Evolutionary conservation across 495 filamentous ascomycete species (phyloP).

Genomic region (Penicillium antarcticum): DNA sequence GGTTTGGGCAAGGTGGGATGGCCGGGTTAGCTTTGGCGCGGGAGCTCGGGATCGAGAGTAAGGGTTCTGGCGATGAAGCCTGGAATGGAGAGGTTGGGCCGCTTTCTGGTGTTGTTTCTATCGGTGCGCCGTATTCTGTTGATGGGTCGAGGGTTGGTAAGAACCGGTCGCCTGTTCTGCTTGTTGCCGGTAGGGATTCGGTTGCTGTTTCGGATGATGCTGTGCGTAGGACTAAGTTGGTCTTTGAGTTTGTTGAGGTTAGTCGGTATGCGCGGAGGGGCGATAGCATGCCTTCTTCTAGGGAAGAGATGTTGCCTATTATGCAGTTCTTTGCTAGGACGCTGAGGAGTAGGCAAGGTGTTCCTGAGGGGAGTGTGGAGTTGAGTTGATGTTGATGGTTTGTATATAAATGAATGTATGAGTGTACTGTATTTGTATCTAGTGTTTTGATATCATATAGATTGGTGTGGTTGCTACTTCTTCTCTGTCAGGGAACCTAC

Average conservation of each 20-base stretch:
- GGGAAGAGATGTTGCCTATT: constrained; percentile 86
- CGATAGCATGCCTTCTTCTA: constrained; percentile 78
- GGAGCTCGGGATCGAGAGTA: constrained; percentile 18
- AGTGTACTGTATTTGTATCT: background rate
- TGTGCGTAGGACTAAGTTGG: constrained; percentile 57
- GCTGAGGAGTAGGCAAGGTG: constrained; percentile 61
- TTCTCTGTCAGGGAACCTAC: no score
- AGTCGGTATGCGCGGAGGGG: constrained; percentile 69
- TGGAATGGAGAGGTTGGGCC: constrained; percentile 22
- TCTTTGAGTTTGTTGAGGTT: constrained; percentile 71
- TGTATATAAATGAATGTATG: no score
- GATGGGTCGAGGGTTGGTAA: constrained; percentile 40
- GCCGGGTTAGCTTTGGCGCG: constrained; percentile 60
- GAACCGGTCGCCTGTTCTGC: constrained; percentile 68
- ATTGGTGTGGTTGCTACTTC: no score
- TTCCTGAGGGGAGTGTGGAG: constrained; percentile 60
- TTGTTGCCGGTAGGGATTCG: constrained; percentile 64
- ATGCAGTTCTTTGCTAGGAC: constrained; percentile 89
- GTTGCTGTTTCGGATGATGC: constrained; percentile 60
- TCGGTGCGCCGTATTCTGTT: constrained; percentile 69
- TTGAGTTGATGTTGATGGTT: constrained; percentile 26
- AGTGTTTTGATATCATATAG: background rate
- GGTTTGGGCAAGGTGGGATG: constrained; percentile 87
- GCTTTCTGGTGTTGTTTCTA: constrained; percentile 64
- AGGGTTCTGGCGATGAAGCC: no score